phyloP scores from a whole-genome alignment of 495 filamentous ascomycete genomes.

The Penicillium cinerascens region DNA sequence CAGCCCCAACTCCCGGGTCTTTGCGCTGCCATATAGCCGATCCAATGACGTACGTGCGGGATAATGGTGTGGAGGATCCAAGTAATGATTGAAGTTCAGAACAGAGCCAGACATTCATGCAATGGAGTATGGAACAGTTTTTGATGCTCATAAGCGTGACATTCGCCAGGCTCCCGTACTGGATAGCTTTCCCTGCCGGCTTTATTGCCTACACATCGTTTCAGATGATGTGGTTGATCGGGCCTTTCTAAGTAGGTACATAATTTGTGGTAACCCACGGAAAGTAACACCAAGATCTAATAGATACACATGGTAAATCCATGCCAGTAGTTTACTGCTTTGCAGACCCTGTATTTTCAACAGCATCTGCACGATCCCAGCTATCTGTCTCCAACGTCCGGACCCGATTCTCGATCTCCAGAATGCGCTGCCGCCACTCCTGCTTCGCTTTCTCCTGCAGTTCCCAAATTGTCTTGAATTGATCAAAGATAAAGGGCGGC shows the following conservation, averaged over 20 bases:
- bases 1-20: neutral
- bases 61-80: conserved; percentile 4
- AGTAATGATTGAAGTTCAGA: neutral
- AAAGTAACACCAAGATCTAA: too few relatives aligned
- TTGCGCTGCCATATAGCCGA: conserved; percentile 10
- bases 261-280: too few relatives aligned
- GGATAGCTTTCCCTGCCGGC: too few relatives aligned
- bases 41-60: conserved; percentile 4
- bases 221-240: too few relatives aligned
- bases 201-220: too few relatives aligned
- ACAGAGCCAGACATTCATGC: neutral
- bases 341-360: conserved; percentile 65
- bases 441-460: conserved; percentile 61
- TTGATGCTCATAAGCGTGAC: neutral
- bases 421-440: conserved; percentile 46
- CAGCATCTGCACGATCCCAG: conserved; percentile 69
- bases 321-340: conserved; percentile 10
- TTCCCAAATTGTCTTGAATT: conserved; percentile 62
- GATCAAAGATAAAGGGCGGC: conserved; percentile 61
- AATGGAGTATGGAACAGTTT: neutral
- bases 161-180: too few relatives aligned
- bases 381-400: conserved; percentile 63
- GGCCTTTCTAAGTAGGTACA: too few relatives aligned
- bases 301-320: neutral
- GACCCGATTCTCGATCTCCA: conserved; percentile 53